Conservation (phyloP, 2,329 filamentous ascomycete species). For the Elsinoe australis region DNA sequence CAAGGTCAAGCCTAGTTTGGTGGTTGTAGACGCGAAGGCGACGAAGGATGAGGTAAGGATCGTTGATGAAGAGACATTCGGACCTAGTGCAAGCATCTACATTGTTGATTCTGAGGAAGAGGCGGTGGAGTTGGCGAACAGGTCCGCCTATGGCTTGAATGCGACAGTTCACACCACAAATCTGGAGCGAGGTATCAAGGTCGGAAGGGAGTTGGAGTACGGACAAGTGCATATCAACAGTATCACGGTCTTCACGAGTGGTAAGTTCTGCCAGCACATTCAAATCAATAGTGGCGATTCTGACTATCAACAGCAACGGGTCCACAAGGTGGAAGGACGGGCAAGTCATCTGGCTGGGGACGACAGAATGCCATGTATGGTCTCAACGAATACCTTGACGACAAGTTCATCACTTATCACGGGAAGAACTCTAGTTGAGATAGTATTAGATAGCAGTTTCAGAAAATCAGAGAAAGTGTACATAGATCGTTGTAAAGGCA, state of each 20-base stretch:
- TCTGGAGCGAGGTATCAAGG: constrained; percentile 39
- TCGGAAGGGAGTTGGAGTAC: constrained; percentile 45
- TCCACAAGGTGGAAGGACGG: constrained; percentile 23
- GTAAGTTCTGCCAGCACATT: constrained; percentile 10
- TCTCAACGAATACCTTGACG: constrained; percentile 24
- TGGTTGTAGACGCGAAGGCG: constrained; percentile 53
- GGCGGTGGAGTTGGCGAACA: constrained; percentile 33
- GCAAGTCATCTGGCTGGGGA: constrained; percentile 25
- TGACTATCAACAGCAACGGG: constrained; percentile 18
- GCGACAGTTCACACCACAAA: constrained; percentile 65
- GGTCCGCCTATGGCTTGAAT: constrained; percentile 67
- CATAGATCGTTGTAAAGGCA: background rate
- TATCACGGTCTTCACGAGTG: constrained; percentile 34
- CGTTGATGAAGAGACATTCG: constrained; percentile 59
- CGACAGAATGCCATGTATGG: constrained; percentile 24
- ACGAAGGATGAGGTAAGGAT: constrained; percentile 55
- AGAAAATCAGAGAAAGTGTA: constrained; percentile 4
- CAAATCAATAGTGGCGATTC: background rate
- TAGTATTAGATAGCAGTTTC: background rate
- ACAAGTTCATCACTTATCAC: constrained; percentile 32
- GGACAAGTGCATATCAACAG: constrained; percentile 49
- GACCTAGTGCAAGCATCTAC: constrained; percentile 17
- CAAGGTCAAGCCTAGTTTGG: constrained; percentile 39
- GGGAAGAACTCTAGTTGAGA: constrained; percentile 19
- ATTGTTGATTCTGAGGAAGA: constrained; percentile 21